These are phyloP conservation scores for Seiridium unicorne DNA, from an alignment of 2,329 filamentous ascomycete genomes.

Conservation along the genomic window DNA sequence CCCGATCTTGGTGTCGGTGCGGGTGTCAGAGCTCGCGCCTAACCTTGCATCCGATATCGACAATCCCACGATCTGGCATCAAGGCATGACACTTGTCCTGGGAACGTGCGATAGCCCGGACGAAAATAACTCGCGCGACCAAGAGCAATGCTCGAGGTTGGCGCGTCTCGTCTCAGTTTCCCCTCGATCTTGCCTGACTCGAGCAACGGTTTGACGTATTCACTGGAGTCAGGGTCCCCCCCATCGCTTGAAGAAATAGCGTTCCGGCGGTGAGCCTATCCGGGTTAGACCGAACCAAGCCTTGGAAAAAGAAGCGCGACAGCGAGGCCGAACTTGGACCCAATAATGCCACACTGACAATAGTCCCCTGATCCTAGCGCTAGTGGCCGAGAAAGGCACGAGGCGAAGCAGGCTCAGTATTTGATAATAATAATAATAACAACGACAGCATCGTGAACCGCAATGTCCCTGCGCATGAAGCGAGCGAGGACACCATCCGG, in stretches of 20 bases:
- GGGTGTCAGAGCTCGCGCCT: background rate
- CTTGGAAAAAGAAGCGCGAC: background rate
- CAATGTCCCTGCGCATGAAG: background rate
- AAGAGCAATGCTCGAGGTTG: background rate
- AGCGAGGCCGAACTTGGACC: background rate
- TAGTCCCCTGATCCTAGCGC: background rate
- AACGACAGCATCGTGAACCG: background rate
- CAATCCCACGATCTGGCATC: background rate
- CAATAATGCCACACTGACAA: background rate
- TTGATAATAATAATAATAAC: background rate
- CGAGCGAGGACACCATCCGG: background rate
- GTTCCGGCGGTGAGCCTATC: background rate
- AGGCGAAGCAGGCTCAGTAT: background rate
- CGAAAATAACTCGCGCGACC: background rate
- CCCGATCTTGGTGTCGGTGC: background rate
- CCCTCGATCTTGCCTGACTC: background rate
- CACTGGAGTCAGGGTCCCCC: background rate
- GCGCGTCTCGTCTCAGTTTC: background rate
- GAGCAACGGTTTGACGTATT: background rate
- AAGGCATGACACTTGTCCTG: background rate
- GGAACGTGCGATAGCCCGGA: background rate
- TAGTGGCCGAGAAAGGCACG: constrained; percentile 1
- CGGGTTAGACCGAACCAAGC: background rate
- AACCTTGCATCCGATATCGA: background rate
- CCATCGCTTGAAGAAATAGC: background rate